phyloP scores from a whole-genome alignment of 1,139 yeast species.

The Suhomyces wounanorum region DNA sequence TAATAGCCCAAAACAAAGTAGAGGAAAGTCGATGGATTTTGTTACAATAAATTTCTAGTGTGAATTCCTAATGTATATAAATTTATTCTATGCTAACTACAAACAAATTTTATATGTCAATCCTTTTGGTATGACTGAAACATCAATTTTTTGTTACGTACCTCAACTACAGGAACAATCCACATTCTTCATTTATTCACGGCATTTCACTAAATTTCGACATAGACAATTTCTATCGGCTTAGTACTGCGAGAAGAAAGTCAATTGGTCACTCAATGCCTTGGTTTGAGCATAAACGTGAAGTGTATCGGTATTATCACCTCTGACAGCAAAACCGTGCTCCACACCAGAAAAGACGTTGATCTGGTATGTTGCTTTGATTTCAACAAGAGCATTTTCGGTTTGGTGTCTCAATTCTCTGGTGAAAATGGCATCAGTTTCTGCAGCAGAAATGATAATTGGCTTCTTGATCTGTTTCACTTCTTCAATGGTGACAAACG shows the following conservation, averaged over 20 bases:
- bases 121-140: too few relatives aligned
- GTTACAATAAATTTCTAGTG: too few relatives aligned
- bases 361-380: slow-evolving; percentile 52
- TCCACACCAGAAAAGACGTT: slow-evolving; percentile 59
- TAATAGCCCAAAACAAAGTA: too few relatives aligned
- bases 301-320: slow-evolving; percentile 58
- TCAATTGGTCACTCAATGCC: slow-evolving; percentile 61
- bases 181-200: background rate
- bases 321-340: slow-evolving; percentile 79
- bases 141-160: too few relatives aligned
- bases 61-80: too few relatives aligned
- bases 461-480: slow-evolving; percentile 61
- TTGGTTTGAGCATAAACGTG: slow-evolving; percentile 72
- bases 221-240: background rate
- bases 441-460: slow-evolving; percentile 70
- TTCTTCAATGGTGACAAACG: slow-evolving; percentile 65
- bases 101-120: too few relatives aligned
- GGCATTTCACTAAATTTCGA: background rate
- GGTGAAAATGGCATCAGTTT: slow-evolving; percentile 63
- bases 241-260: slow-evolving; percentile 11
- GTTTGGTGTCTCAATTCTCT: slow-evolving; percentile 61
- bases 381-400: slow-evolving; percentile 53
- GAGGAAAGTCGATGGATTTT: too few relatives aligned
- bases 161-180: background rate
- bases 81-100: too few relatives aligned